phyloP scores from a whole-genome alignment of 2,329 filamentous ascomycete genomes.

The Blastomyces gilchristii region DNA sequence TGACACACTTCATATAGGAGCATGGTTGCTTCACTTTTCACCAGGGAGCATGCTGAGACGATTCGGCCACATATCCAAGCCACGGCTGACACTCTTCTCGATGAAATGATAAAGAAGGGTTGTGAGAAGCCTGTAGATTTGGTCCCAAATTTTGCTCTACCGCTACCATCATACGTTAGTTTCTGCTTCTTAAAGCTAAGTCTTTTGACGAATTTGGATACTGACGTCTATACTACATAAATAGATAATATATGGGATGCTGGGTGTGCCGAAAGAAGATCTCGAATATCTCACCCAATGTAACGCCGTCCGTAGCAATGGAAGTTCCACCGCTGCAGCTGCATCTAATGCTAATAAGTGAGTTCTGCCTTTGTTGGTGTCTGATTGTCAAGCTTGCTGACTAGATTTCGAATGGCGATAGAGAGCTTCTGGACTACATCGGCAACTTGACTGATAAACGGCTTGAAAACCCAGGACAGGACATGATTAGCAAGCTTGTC shows the following conservation, averaged over 20 bases:
- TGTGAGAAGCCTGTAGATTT: constrained; percentile 36
- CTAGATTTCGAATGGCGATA: constrained; percentile 13
- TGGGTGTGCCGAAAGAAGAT: constrained; percentile 41
- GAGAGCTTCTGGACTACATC: constrained; percentile 40
- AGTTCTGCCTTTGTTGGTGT: constrained; percentile 6
- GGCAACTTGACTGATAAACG: constrained; percentile 35
- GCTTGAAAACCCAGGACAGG: constrained; percentile 32
- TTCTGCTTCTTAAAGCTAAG: neutral
- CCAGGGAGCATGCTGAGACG: constrained; percentile 29
- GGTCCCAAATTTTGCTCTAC: constrained; percentile 39
- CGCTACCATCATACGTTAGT: constrained; percentile 39
- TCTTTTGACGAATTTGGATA: too few species aligned
- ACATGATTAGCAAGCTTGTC: constrained; percentile 38
- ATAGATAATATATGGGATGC: constrained; percentile 42
- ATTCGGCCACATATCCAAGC: constrained; percentile 40
- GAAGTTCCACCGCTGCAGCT: constrained; percentile 39
- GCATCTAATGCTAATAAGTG: constrained; percentile 39
- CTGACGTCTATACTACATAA: neutral
- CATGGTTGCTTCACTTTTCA: constrained; percentile 41
- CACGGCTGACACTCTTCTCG: constrained; percentile 37
- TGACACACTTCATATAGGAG: constrained; percentile 17
- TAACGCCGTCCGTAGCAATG: constrained; percentile 40
- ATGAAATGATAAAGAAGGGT: constrained; percentile 32
- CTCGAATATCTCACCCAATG: constrained; percentile 40
- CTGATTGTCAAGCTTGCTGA: neutral